These are phyloP conservation scores for Solanum hybrid DNA, from an alignment of 305 asterid genomes.

Conservation along the genomic window DNA sequence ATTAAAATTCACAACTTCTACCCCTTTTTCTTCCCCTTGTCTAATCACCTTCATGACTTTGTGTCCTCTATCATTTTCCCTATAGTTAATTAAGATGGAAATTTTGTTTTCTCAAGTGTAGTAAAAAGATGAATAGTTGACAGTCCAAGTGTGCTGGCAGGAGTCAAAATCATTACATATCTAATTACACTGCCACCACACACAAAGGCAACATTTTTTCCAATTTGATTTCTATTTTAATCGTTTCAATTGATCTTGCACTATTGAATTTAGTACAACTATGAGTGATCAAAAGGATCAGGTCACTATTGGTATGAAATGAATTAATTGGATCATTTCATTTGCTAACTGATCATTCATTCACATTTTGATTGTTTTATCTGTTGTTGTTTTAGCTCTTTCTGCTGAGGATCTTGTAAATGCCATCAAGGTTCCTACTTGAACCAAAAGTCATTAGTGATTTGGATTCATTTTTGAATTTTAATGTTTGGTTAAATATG, in stretches of 20 bases:
- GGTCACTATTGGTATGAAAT: constrained; percentile 43
- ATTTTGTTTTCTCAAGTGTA: not conserved
- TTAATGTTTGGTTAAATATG: not conserved
- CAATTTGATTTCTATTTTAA: not conserved
- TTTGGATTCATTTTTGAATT: not conserved
- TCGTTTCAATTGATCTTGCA: not conserved
- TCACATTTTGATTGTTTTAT: constrained; percentile 15
- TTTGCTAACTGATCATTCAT: not conserved
- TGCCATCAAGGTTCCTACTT: constrained; percentile 49
- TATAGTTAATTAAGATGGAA: not conserved
- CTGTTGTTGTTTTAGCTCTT: constrained; percentile 23
- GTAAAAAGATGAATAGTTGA: not conserved
- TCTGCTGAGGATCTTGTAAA: constrained; percentile 70
- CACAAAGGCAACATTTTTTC: not conserved
- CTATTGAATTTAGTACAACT: not conserved
- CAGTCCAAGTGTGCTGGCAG: not conserved
- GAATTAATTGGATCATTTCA: not conserved
- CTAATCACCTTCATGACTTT: not conserved
- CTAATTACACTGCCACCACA: not conserved
- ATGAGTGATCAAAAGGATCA: constrained; percentile 38
- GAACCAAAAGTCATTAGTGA: not conserved
- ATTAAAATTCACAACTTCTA: not conserved
- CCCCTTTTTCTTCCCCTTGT: not conserved
- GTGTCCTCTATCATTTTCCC: not conserved
- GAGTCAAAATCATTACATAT: not conserved